A percentile compares a stretch with the other conserved stretches of the same genome.
These are phyloP conservation scores for Juglanconis juglandina DNA, from an alignment of 2,329 filamentous ascomycete species.

Conservation along the genomic window DNA sequence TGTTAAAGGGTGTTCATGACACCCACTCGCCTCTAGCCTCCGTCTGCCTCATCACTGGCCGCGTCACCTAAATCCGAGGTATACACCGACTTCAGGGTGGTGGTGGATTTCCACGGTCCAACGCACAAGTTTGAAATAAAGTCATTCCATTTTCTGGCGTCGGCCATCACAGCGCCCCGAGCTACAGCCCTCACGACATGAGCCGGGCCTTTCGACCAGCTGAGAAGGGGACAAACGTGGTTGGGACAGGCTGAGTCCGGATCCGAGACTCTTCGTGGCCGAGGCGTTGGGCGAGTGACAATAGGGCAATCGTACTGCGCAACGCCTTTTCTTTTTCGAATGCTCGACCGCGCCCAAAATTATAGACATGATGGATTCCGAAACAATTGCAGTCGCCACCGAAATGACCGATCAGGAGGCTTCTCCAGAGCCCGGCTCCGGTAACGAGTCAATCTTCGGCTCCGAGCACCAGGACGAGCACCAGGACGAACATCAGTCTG, in stretches of 20 bases:
- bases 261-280: not conserved
- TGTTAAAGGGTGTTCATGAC: not conserved
- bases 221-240: constrained; percentile 7
- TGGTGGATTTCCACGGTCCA: not conserved
- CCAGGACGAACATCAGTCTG: not conserved
- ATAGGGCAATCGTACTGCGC: not conserved
- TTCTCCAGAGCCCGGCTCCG: constrained; percentile 15
- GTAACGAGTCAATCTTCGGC: constrained; percentile 26
- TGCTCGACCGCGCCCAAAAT: not conserved
- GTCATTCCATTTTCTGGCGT: not conserved
- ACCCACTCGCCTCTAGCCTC: not conserved
- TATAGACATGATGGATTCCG: not conserved
- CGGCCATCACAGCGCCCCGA: not conserved
- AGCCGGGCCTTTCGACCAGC: constrained; percentile 5
- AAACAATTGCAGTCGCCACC: not conserved
- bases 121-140: not conserved
- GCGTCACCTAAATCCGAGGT: not conserved
- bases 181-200: constrained; percentile 10
- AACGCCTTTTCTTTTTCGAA: not conserved
- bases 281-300: not conserved
- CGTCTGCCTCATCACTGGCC: not conserved
- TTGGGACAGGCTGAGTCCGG: constrained; percentile 5
- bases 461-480: constrained; percentile 37
- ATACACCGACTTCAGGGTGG: not conserved
- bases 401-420: constrained; percentile 8